Conservation (phyloP, 1,139 yeast genomes). For the Arxiozyma telluris region DNA sequence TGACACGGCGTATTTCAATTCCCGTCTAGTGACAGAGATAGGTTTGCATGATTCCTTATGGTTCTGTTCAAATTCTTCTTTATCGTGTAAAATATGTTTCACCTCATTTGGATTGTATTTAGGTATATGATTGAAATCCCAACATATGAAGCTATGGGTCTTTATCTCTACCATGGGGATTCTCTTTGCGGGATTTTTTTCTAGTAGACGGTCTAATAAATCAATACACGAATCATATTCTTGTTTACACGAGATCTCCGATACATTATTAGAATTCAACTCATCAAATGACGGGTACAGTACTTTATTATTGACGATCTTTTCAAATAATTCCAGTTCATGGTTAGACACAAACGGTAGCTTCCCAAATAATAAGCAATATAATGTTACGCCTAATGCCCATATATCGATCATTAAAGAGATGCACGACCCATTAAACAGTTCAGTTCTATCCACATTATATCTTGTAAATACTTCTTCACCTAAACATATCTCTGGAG, state of each 20-base stretch:
- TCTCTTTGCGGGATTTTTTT: constrained; percentile 62
- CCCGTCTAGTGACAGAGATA: constrained; percentile 58
- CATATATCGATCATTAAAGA: constrained; percentile 73
- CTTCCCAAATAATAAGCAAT: constrained; percentile 77
- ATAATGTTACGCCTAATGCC: constrained; percentile 93
- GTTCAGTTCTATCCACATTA: constrained; percentile 21
- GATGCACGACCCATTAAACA: constrained; percentile 32
- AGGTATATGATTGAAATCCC: constrained; percentile 27
- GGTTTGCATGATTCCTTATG: constrained; percentile 29
- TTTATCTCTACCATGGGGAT: constrained; percentile 68
- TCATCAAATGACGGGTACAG: constrained; percentile 50
- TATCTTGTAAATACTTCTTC: constrained; percentile 13
- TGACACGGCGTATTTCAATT: constrained; percentile 65
- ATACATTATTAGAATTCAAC: constrained; percentile 29
- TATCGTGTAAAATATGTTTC: constrained; percentile 14
- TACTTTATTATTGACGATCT: constrained; percentile 58
- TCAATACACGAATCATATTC: constrained; percentile 61
- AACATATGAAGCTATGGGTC: constrained; percentile 54
- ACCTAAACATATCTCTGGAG: constrained; percentile 15
- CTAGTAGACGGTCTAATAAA: constrained; percentile 51
- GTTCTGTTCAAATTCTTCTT: constrained; percentile 21
- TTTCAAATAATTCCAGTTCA: constrained; percentile 79
- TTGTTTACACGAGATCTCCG: constrained; percentile 31
- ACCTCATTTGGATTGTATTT: constrained; percentile 11
- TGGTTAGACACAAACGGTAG: constrained; percentile 87